These are phyloP conservation scores for Skeletonema marinoi DNA, from an alignment of 108 stramenopile genomes.

Conservation along the genomic window DNA sequence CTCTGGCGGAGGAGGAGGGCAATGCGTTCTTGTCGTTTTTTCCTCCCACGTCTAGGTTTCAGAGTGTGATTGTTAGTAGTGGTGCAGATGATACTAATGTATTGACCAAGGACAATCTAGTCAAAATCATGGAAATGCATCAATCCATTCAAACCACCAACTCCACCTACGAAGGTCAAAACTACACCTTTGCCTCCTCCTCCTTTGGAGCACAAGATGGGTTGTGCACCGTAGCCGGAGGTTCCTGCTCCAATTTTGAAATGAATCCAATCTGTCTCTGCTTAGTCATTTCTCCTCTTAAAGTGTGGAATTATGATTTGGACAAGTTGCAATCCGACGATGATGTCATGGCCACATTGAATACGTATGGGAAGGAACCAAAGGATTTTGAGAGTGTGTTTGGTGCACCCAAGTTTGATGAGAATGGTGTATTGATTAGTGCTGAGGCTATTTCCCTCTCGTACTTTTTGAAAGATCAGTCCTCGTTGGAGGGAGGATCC, in stretches of 20 bases:
- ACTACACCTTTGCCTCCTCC: conserved; percentile 9
- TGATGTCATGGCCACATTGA: conserved; percentile 57
- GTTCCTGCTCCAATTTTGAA: conserved; percentile 36
- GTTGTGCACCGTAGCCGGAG: conserved; percentile 58
- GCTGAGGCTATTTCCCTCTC: conserved; percentile 62
- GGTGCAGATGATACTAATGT: conserved; percentile 30
- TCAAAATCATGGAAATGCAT: conserved; percentile 57
- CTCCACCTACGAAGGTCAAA: conserved; percentile 24
- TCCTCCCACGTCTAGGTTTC: conserved; percentile 44
- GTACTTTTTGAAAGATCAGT: conserved; percentile 63
- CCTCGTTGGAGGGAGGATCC: conserved; percentile 41
- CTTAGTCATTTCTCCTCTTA: conserved; percentile 52
- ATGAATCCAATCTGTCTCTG: conserved; percentile 50
- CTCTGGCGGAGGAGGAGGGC: conserved; percentile 54
- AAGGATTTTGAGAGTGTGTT: conserved; percentile 57
- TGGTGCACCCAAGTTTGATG: conserved; percentile 53
- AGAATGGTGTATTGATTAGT: conserved; percentile 26
- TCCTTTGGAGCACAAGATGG: conserved; percentile 6
- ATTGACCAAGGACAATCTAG: conserved; percentile 54
- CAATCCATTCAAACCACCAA: conserved; percentile 32
- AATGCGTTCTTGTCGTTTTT: conserved; percentile 45
- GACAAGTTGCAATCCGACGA: conserved; percentile 50
- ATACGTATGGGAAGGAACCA: conserved; percentile 36
- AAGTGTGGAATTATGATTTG: conserved; percentile 73
- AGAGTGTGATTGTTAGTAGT: conserved; percentile 42